Evolutionary conservation across 805 yeast genomes (phyloP), one percentile per base, ranked within the genome.

Genomic region (Yarrowia alimentaria): DNA sequence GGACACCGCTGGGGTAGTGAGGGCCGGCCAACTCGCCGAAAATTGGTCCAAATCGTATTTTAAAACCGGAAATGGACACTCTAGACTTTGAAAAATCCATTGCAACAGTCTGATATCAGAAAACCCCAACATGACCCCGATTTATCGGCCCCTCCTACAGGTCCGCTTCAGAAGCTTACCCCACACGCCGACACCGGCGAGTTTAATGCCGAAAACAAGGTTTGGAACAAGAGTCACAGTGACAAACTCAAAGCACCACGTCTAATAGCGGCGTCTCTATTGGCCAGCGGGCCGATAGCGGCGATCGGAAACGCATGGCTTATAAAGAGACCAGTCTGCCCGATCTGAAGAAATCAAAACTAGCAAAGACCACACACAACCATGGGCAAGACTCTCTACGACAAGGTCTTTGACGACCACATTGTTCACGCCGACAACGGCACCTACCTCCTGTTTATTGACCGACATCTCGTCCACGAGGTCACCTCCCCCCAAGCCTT

Each of bases 401-500:
- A 93, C 70, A 93, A 93, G 76, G 96, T 93, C 62, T 93, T 89
- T 66, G 85, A 83, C 57, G 97, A 85, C 76, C 98, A 93, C 66
- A 72, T 91, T 53, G 99, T 93, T 58, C 90, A 89, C 70, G 75
- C 80, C 64, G 95, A 86, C 50, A 79, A 87, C 26, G 95, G 94
- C 20, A 89, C 96, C 16, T 83, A 78, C 64, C 75, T 93, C 56
- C 70, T 93, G 55, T 93, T 87, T 69, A 91, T 93, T 54, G 99
- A 93, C 71, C 86, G 99, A 71, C 99, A 93, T 69, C 75, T 93
- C 59, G 96, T 93, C 45, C 99, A 93, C 68, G 99, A 93, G 72
- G 99, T 93, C 49, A 93, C 99, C 1, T 91, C 98, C 21, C 99
- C 99, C 26, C 99, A 93, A 70, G 99, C 99, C 9, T 93, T 93